Evolutionary conservation across 192 early-diverging fungal genomes (phyloP).

Genomic region (Diversispora eburnea): DNA sequence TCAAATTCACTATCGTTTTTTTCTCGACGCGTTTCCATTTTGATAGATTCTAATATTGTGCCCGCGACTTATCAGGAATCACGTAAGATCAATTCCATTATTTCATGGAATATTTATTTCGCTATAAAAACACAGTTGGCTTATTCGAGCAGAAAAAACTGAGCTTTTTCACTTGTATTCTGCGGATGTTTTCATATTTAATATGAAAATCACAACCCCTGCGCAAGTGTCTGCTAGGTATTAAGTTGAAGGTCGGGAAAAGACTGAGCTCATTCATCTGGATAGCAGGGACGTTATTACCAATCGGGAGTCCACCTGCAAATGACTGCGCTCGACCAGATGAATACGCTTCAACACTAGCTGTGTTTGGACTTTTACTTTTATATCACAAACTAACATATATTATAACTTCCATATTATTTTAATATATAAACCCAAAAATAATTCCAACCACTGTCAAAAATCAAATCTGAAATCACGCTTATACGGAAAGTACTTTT

Average conservation of each 20-base stretch:
- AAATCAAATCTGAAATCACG: too few species aligned
- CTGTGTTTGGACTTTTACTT: not conserved
- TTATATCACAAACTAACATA: too few species aligned
- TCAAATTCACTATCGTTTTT: too few species aligned
- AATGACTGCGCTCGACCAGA: slow-evolving; percentile 23
- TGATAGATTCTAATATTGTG: not conserved
- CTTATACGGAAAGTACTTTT: too few species aligned
- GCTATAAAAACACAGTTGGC: not conserved
- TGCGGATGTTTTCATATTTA: slow-evolving; percentile 23
- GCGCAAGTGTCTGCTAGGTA: slow-evolving; percentile 9
- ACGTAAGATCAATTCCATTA: not conserved
- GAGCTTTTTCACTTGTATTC: slow-evolving; percentile 18
- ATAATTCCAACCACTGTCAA: too few species aligned
- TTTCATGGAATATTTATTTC: not conserved
- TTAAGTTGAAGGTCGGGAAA: slow-evolving; percentile 5
- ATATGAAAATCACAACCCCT: slow-evolving; percentile 21
- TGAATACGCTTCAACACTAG: slow-evolving; percentile 20
- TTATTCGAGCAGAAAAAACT: slow-evolving; percentile 29
- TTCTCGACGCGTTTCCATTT: too few species aligned
- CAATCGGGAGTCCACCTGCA: not conserved
- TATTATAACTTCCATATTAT: too few species aligned
- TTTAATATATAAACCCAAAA: too few species aligned
- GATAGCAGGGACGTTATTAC: slow-evolving; percentile 9
- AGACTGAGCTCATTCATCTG: slow-evolving; percentile 17
- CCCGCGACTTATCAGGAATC: not conserved